Evolutionary conservation across 257 asterid species (phyloP), one percentile per base, ranked within the genome.

Genomic region (Cordia subcordata): DNA sequence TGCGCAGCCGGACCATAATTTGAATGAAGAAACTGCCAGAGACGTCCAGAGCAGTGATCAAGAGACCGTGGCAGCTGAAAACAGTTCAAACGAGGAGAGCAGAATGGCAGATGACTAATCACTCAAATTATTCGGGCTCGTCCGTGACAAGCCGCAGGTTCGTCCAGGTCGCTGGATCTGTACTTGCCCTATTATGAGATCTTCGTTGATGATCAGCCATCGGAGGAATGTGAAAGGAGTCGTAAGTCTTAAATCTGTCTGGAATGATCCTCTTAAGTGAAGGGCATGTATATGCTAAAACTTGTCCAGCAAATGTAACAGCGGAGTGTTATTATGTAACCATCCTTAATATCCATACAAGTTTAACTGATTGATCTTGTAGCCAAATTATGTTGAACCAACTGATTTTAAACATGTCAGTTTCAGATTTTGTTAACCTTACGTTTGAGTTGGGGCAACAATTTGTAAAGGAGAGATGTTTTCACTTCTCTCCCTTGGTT

Each of bases 1-100:
- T 54, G 61, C 20, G 45, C 60, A 57, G 56, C 17, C 32, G 11
- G 72, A 18, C 49, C 64, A 50, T 27, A 13, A 33, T 8, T 18
- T 59, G 47, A 57, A 63, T 59, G 56, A 33, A 35, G 67, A 63
- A 38, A 32, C 14, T 47, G 61, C 57, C 47, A 33, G 9, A 27
- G 60, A 35, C 10, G 23, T 19, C 18, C 21, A 55, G 13, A 16
- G 4, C 4, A 62, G 33, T 10, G 49, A 44, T 49, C 40, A 55
- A 51, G 22, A 61, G 39, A 44, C 50, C 11, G 22, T 1, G 20
- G 62, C 27, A 57, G 50, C 35, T 21, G 45, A 22, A 27, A 19
- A 19, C 45, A 38, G 15, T 20, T 6, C 13, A 10, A 18, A 51
- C 11, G 69, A 53, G 18, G 62, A 52, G 32, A 72, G 40, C 42